These are phyloP conservation scores for Camellia granthamiana DNA, from an alignment of 148 eudicot species.

Conservation along the genomic window DNA sequence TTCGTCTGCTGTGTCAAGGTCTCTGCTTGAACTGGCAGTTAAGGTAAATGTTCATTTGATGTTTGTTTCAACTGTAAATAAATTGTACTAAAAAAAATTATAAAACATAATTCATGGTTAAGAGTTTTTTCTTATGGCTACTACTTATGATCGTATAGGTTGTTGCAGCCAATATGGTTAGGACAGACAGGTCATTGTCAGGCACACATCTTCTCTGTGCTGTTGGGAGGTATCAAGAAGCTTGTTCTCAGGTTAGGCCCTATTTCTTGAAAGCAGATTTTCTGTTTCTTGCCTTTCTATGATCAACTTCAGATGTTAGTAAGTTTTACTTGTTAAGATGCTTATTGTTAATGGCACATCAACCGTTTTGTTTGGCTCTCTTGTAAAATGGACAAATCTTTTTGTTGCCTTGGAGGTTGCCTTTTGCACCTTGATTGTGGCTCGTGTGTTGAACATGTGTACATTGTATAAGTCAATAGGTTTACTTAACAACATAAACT, in stretches of 20 bases:
- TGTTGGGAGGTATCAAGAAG: constrained; percentile 98
- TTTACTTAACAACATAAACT: neutral
- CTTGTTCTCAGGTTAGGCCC: constrained; percentile 86
- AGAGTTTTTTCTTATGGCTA: neutral
- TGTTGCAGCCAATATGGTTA: constrained; percentile 98
- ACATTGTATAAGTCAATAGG: neutral
- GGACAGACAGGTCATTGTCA: constrained; percentile 88
- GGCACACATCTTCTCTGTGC: constrained; percentile 98
- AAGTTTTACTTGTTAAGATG: neutral
- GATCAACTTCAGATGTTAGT: neutral
- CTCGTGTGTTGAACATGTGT: neutral
- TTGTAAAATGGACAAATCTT: neutral
- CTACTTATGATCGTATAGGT: constrained; percentile 45
- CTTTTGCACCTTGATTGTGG: neutral
- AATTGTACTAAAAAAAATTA: neutral
- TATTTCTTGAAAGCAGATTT: constrained; percentile 2
- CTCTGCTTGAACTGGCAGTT: constrained; percentile 93
- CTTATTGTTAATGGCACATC: neutral
- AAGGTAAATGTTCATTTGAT: constrained; percentile 51
- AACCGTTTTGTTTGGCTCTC: neutral
- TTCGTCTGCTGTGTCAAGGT: constrained; percentile 89
- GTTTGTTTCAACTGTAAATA: neutral
- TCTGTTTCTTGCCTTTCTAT: neutral
- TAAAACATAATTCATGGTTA: neutral
- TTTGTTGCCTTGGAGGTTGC: neutral